phyloP scores from a whole-genome alignment of 1,284 basidiomycete species.

The Marasmius sp. region DNA sequence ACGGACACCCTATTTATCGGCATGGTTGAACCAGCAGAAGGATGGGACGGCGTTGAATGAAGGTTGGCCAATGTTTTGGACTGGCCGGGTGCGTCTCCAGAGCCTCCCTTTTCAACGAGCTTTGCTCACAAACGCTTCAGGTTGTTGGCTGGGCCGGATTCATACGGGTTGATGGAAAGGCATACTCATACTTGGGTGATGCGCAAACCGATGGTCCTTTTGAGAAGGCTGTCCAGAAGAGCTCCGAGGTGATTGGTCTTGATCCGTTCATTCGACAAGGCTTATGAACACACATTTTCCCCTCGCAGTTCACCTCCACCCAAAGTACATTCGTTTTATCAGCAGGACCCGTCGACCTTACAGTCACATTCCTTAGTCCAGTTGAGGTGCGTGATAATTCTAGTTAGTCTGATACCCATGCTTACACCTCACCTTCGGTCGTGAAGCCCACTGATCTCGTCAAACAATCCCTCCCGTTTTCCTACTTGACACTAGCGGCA shows the following conservation, averaged over 20 bases:
- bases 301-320: conserved; percentile 57
- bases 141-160: conserved; percentile 57
- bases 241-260: conserved; percentile 1
- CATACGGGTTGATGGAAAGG: conserved; percentile 46
- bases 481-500: conserved; percentile 58
- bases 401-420: background rate
- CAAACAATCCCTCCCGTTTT: conserved; percentile 60
- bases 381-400: conserved; percentile 46
- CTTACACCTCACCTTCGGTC: conserved; percentile 3
- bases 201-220: conserved; percentile 1
- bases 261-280: too few relatives aligned
- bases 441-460: conserved; percentile 50
- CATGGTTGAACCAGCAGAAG: conserved; percentile 49
- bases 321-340: conserved; percentile 59
- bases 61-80: conserved; percentile 54
- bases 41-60: conserved; percentile 46
- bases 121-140: conserved; percentile 22
- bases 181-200: conserved; percentile 48
- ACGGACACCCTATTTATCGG: conserved; percentile 49
- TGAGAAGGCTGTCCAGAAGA: conserved; percentile 9
- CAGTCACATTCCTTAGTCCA: conserved; percentile 65
- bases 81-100: conserved; percentile 36
- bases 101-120: background rate
- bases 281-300: background rate
- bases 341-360: conserved; percentile 61